Evolutionary conservation across 768 basidiomycete genomes (phyloP).

Genomic region (Candolleomyces efflorescens): DNA sequence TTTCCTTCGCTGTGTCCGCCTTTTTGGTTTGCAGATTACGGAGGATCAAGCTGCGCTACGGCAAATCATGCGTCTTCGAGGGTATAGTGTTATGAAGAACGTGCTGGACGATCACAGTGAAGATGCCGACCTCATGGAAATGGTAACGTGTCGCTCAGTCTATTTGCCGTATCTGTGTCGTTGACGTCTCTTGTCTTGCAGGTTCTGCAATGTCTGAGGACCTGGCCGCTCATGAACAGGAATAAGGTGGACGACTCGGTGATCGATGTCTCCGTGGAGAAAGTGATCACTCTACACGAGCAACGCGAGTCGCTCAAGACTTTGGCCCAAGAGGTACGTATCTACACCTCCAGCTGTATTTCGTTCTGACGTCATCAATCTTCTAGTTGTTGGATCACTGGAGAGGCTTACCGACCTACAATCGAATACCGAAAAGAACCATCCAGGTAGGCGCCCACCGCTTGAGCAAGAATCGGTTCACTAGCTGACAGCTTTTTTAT

Average conservation of each 20-base stretch:
- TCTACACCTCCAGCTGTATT: neutral
- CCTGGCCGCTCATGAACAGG: conserved; percentile 79
- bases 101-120: conserved; percentile 71
- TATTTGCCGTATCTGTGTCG: neutral
- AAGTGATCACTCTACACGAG: conserved; percentile 42
- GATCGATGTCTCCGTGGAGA: conserved; percentile 60
- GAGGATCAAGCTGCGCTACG: conserved; percentile 73
- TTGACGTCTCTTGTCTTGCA: conserved; percentile 17
- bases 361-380: neutral
- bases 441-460: neutral
- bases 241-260: conserved; percentile 88
- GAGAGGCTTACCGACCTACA: conserved; percentile 71
- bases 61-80: conserved; percentile 88
- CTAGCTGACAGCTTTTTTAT: too few relatives aligned
- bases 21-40: conserved; percentile 57
- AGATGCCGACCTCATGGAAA: conserved; percentile 65
- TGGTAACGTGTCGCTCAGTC: conserved; percentile 44
- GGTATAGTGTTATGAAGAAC: conserved; percentile 88
- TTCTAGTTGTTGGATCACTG: conserved; percentile 79
- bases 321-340: conserved; percentile 59
- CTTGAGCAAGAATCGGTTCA: too few relatives aligned
- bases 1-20: neutral
- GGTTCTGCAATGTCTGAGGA: conserved; percentile 63
- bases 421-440: conserved; percentile 71
- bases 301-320: conserved; percentile 48